Conservation (phyloP, 2,329 filamentous ascomycete genomes). For the Colletotrichum australisinense region DNA sequence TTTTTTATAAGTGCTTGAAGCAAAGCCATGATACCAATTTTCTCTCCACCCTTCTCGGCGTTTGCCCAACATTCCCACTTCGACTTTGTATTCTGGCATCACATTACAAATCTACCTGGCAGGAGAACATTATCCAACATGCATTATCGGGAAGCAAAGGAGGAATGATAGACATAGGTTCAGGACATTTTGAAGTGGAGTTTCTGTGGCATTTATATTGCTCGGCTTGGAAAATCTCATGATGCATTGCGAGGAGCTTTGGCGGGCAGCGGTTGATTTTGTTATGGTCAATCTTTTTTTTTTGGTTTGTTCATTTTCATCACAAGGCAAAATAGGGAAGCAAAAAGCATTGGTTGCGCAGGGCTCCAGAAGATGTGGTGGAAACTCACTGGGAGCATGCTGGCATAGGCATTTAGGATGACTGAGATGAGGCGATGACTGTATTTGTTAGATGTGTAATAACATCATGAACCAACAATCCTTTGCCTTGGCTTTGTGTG, state of each 20-base stretch:
- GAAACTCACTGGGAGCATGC: not conserved
- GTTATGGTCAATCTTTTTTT: not conserved
- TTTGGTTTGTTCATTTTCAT: not conserved
- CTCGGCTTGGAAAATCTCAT: slow-evolving; percentile 32
- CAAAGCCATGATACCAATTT: slow-evolving; percentile 15
- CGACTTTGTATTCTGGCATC: slow-evolving; percentile 16
- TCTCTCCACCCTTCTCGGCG: slow-evolving; percentile 7
- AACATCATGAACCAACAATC: not conserved
- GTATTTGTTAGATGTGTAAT: slow-evolving; percentile 2
- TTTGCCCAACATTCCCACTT: slow-evolving; percentile 2
- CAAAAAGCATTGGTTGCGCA: not conserved
- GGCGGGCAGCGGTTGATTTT: slow-evolving; percentile 17
- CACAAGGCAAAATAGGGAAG: not conserved
- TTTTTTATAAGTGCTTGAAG: not conserved
- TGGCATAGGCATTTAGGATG: slow-evolving; percentile 14
- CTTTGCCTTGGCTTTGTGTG: not conserved
- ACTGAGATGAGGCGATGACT: slow-evolving; percentile 19
- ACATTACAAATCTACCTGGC: not conserved
- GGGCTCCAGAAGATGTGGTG: not conserved
- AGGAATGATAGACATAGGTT: slow-evolving; percentile 26
- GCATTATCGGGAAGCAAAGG: slow-evolving; percentile 24
- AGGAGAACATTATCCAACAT: slow-evolving; percentile 25
- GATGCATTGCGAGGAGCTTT: slow-evolving; percentile 34
- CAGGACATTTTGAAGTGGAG: slow-evolving; percentile 20
- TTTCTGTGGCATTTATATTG: slow-evolving; percentile 35